Evolutionary conservation across 441 rosid species (phyloP), one percentile per base, ranked within the genome.

Genomic region (Hura crepitans): DNA sequence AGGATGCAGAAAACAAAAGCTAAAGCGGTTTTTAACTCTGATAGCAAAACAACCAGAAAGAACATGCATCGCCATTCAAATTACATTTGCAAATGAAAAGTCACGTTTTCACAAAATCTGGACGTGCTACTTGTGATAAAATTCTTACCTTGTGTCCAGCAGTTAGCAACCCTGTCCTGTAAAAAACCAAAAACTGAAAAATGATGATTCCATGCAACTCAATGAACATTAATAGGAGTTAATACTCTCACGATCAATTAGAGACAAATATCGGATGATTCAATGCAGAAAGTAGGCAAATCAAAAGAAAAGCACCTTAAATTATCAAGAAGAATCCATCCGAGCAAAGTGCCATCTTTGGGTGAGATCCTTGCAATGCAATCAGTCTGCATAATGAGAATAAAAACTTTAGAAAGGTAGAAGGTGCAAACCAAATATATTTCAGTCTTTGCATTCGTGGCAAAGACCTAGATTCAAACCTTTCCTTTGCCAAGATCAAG

Each of bases 341-440:
- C 96, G 55, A 81, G 82, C 43, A 96, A 75, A 1, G 73, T 58
- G 65, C 97, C 98, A 55, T 84, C 88, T 69, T 81, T 72, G n/a
- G 72, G 85, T 39, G 99, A 96, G 74, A 92, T 91, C 85, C 97
- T 88, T 23, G 91, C 99, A 75, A 96, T 88, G 83, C 99, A 92
- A 72, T 92, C 96, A 60, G 93, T 85, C 99, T 96, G 81, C 75
- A 81, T 25, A 37, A 58, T 20, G 35, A 69, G 46, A 72, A 68
- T 27, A 62, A 31, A 15, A 54, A 35, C 33, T 50, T 77, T 17
- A 73, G 58, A 67, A 61, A 58, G 8, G 37, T 39, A n/a, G 6
- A 28, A 62, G n/a, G 43, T 53, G 25, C 22, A 13, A 47, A 25
- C 25, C 37, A 54, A 42, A 22, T 69, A 23, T 47, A 27, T 57